Percentiles rank a stretch among this genome's conserved stretches.
Conservation (phyloP, 2,329 filamentous ascomycete species). For the Fusarium redolens region DNA sequence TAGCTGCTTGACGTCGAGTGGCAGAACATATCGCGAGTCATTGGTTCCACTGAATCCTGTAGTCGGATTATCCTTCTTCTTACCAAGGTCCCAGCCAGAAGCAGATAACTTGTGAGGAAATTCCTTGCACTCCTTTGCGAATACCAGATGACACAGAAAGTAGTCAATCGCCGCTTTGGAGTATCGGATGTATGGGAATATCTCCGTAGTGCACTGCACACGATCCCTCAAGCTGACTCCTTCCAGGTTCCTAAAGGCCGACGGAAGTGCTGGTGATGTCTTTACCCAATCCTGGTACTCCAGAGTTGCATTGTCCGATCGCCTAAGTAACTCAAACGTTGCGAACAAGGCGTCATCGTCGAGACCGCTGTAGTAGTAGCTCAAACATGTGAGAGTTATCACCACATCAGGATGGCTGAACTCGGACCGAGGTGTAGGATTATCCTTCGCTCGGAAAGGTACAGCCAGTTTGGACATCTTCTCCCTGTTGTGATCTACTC, state of each 20-base stretch:
- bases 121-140: slow-evolving; percentile 70
- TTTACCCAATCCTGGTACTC: slow-evolving; percentile 65
- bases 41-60: slow-evolving; percentile 79
- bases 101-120: slow-evolving; percentile 72
- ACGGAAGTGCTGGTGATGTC: slow-evolving; percentile 48
- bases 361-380: slow-evolving; percentile 69
- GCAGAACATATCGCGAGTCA: slow-evolving; percentile 69
- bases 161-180: slow-evolving; percentile 70
- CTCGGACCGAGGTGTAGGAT: slow-evolving; percentile 65
- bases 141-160: slow-evolving; percentile 68
- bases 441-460: slow-evolving; percentile 70
- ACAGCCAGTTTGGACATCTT: slow-evolving; percentile 63
- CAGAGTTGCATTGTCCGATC: slow-evolving; percentile 61
- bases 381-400: slow-evolving; percentile 65
- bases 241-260: slow-evolving; percentile 53
- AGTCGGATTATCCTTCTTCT: slow-evolving; percentile 58
- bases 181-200: slow-evolving; percentile 66
- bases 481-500: slow-evolving; percentile 57
- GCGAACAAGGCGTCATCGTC: slow-evolving; percentile 59
- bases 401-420: slow-evolving; percentile 72
- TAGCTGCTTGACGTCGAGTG: slow-evolving; percentile 64
- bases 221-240: slow-evolving; percentile 70
- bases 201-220: slow-evolving; percentile 54
- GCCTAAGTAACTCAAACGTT: slow-evolving; percentile 59
- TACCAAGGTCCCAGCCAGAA: slow-evolving; percentile 75